These are phyloP conservation scores for Boletus huronensis DNA, from an alignment of 768 basidiomycete genomes.

Conservation along the genomic window DNA sequence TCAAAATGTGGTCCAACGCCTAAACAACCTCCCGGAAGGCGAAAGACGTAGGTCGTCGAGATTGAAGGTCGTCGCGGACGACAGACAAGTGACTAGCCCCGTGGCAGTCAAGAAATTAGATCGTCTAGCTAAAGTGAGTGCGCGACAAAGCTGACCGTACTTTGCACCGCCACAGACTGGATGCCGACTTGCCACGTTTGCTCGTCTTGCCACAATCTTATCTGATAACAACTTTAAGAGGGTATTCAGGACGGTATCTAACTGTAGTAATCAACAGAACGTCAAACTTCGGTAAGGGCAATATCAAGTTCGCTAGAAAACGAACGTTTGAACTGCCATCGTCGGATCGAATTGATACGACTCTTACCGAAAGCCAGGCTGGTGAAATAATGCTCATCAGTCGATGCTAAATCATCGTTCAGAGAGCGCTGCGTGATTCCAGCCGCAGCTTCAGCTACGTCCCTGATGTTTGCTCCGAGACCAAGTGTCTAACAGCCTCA, in stretches of 20 bases:
- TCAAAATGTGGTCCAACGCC: neutral
- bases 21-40: neutral
- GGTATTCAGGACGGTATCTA: neutral
- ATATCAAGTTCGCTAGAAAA: neutral
- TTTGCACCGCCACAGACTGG: conserved; percentile 15
- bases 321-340: no score
- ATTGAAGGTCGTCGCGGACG: neutral
- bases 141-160: neutral
- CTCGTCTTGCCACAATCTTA: neutral
- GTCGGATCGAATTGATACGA: neutral
- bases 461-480: neutral
- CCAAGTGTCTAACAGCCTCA: neutral
- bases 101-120: neutral
- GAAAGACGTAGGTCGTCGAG: neutral
- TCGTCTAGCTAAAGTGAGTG: no score
- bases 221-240: neutral
- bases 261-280: neutral
- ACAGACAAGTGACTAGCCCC: neutral
- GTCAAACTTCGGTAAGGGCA: neutral
- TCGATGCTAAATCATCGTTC: neutral
- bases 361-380: neutral
- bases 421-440: neutral
- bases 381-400: neutral
- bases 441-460: neutral
- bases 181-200: conserved; percentile 15